These are phyloP conservation scores for Nannochloropsis granulata DNA, from an alignment of 108 stramenopile species.

Conservation along the genomic window DNA sequence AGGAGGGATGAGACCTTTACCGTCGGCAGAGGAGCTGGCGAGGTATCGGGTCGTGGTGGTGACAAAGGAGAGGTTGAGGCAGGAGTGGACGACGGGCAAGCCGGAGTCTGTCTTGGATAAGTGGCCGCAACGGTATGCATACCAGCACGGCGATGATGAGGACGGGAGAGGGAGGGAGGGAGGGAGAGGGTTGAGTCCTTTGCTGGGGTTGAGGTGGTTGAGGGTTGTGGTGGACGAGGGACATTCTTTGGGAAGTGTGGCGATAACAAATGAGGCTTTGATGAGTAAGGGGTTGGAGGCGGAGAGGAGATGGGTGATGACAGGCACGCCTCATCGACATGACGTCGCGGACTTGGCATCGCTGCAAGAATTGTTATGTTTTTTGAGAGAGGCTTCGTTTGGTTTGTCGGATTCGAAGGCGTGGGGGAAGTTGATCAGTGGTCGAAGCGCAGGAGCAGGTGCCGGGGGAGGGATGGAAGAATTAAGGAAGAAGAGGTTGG, in stretches of 20 bases:
- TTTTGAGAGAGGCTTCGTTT: conserved; percentile 26
- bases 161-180: background rate
- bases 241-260: conserved; percentile 45
- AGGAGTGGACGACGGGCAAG: conserved; percentile 1
- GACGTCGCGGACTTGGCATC: conserved; percentile 4
- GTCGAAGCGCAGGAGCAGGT: background rate
- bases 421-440: background rate
- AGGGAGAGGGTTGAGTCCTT: background rate
- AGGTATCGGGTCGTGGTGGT: conserved; percentile 25
- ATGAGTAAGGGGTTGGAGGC: conserved; percentile 23
- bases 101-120: background rate
- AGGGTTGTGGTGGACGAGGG: conserved; percentile 57
- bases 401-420: background rate
- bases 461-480: background rate
- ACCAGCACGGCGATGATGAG: background rate
- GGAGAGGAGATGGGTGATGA: conserved; percentile 61
- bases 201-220: conserved; percentile 36
- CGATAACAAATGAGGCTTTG: conserved; percentile 28
- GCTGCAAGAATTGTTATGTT: conserved; percentile 8
- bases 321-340: conserved; percentile 51
- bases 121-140: background rate
- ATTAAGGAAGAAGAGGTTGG: background rate
- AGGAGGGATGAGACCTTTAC: background rate
- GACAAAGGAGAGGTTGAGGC: conserved; percentile 29
- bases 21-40: conserved; percentile 6